These are phyloP conservation scores for Fusarium xylarioides DNA, from an alignment of 2,329 filamentous ascomycete species.

Conservation along the genomic window DNA sequence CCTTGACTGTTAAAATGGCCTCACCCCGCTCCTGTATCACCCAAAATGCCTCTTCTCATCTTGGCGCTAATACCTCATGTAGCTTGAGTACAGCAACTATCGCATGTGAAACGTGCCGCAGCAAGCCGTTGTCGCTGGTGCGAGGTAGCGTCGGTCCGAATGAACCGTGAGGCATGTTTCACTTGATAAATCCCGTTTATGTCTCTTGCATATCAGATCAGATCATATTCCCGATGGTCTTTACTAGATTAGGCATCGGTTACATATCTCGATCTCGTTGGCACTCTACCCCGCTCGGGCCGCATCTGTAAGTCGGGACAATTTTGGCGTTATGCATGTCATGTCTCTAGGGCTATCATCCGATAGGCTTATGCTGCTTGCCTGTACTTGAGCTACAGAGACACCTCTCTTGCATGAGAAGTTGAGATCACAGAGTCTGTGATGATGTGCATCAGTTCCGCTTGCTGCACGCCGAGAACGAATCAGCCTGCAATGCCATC, in stretches of 20 bases:
- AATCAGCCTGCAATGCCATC: not conserved
- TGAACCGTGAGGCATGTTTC: not conserved
- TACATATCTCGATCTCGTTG: not conserved
- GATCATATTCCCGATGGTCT: rapidly evolving
- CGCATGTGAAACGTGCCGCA: not conserved
- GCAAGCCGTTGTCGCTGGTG: not conserved
- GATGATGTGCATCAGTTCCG: not conserved
- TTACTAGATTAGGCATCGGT: not conserved
- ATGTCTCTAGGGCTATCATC: not conserved
- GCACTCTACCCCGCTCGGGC: not conserved
- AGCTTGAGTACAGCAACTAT: too few species aligned
- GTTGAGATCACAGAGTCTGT: rapidly evolving
- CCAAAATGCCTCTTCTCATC: not conserved
- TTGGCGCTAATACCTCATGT: not conserved
- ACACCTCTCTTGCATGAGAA: not conserved
- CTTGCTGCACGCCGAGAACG: not conserved
- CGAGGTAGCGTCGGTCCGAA: not conserved
- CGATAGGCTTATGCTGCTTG: not conserved
- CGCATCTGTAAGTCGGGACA: not conserved
- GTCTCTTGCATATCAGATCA: not conserved
- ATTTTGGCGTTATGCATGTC: not conserved
- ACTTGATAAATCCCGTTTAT: not conserved
- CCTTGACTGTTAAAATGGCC: not conserved
- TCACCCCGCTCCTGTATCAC: not conserved
- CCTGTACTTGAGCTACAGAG: not conserved